Conservation (phyloP, 768 basidiomycete species). For the Exsudoporus frostii region DNA sequence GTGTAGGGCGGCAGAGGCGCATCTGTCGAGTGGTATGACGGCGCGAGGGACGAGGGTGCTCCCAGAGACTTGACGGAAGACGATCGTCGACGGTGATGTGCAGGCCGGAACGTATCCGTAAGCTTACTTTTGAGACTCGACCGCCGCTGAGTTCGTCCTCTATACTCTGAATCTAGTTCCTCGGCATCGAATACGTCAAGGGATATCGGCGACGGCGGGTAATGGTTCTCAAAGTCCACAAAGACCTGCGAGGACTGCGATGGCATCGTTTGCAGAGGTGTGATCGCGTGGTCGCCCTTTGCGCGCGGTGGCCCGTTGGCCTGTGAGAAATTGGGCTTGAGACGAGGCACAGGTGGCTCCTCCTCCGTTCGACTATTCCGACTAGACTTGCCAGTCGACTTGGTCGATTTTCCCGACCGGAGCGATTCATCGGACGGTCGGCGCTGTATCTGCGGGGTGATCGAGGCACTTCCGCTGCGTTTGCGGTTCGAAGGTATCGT, state of each 20-base stretch:
- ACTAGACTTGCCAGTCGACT: slow-evolving; percentile 31
- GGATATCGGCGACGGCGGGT: slow-evolving; percentile 30
- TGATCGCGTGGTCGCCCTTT: slow-evolving; percentile 50
- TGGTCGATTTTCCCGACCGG: slow-evolving; percentile 38
- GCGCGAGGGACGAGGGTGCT: slow-evolving; percentile 28
- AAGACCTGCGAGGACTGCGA: slow-evolving; percentile 29
- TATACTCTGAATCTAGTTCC: slow-evolving; percentile 23
- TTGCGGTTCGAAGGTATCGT: slow-evolving; percentile 20
- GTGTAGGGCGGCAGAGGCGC: slow-evolving; percentile 23
- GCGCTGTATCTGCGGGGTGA: slow-evolving; percentile 23
- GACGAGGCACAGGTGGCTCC: slow-evolving; percentile 31
- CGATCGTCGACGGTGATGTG: slow-evolving; percentile 33
- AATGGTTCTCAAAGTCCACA: slow-evolving; percentile 22
- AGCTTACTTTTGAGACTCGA: slow-evolving; percentile 33
- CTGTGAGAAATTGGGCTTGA: slow-evolving; percentile 26
- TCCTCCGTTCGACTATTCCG: slow-evolving; percentile 26
- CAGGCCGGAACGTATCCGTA: slow-evolving; percentile 30
- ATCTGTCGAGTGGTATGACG: slow-evolving; percentile 22
- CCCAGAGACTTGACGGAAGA: slow-evolving; percentile 33
- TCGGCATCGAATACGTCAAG: slow-evolving; percentile 22
- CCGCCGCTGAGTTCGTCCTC: slow-evolving; percentile 29
- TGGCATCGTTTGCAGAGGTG: slow-evolving; percentile 16
- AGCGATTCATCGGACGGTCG: slow-evolving; percentile 40
- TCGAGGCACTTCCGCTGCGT: slow-evolving; percentile 28
- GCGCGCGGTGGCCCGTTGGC: slow-evolving; percentile 33